Evolutionary conservation across 202 grass and related monocot species (phyloP), one percentile per base, ranked within the genome.

Genomic region (Dendrocalamus latiflorus): DNA sequence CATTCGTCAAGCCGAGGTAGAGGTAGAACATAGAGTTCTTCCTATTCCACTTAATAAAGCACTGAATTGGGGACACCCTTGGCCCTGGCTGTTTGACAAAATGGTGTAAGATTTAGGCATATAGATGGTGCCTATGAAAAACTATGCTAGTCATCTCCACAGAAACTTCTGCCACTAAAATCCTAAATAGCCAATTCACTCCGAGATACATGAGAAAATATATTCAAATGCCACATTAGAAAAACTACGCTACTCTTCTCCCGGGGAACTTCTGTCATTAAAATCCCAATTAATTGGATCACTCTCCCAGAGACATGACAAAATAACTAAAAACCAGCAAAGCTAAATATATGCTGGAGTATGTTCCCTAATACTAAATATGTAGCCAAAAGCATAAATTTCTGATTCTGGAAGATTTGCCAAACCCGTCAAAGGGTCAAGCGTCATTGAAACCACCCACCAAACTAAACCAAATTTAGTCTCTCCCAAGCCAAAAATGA

Each of bases 41-140:
- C 88, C 94, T 97, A 81, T 91, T 87, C 86, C 94, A 84, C 78
- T 91, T 94, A 68, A 97, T 97, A 87, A 88, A 86, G 72, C 94
- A 97, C 42, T 97, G 94, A 56, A 92, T 94, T 77, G 90, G 86
- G 26, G 58, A 79, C 59, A 89, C 94, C 88, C 69, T 92, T 68
- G 92, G 87, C 47, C 92, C 94, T 81, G 92, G 88, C 94, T 97
- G 90, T 87, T 86, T 68, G 60, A 86, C 8, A 82, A 79, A 65
- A 82, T 26, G 17, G 42, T 9, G 49, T 42, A 68, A 68, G 50
- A 79, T 78, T 74, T 84, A 61, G 54, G 49, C 65, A 68, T 57
- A 71, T 5, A 64, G 65, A 56, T 78, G 47, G 6, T 51, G 70
- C 50, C 22, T 26, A 83, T 54, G 47, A 65, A 70, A 69, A 25